Evolutionary conservation across 2,329 filamentous ascomycete genomes (phyloP), one percentile per base, ranked within the genome.

Genomic region (Exophiala viscosa): DNA sequence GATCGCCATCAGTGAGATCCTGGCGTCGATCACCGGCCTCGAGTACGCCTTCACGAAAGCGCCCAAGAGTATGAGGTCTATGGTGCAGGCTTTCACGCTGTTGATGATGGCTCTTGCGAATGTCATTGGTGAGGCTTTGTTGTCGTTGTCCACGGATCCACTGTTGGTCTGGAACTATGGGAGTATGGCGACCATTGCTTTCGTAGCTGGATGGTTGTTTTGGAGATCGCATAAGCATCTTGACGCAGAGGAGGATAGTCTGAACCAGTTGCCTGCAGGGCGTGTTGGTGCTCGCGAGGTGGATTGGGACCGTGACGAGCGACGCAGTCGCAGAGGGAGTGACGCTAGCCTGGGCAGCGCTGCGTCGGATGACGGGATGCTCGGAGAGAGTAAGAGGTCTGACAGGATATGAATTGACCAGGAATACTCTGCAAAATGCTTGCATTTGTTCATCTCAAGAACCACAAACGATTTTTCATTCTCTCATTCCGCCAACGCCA

Each of bases 1-100:
- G n/a, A 79, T 81, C 14, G 77, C 78, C 10, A 60, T 73, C 28
- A 73, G 73, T 28, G 73, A 85, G 65, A 82, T 84, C 50, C 79
- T 84, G 62, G 80, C 81, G 38, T 84, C 80, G 8, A 82, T 88
- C 56, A 86, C 85, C 1, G 81, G 82, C 55, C 76, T 86, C 7
- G 86, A 88, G 66, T 88, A 88, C 60, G 85, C 84, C 17, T 88
- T 84, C 69, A 87, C 84, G 62, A 87, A 88, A 69, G 85, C 86
- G 0, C 85, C 85, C 1, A 77, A 79, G 38, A 81, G 76, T 65
- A 87, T 88, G 84, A 44, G 50, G 7, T 44, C 36, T 7, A 48
- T 54, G 17, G 51, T 54, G 9, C 40, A 39, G 3, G 45, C 42
- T 3, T 40, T 52, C n/a, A 13, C 34, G 10, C 31, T 47, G 1